phyloP scores from a whole-genome alignment of 352 stramenopile species.

The Pythium utonaiense region DNA sequence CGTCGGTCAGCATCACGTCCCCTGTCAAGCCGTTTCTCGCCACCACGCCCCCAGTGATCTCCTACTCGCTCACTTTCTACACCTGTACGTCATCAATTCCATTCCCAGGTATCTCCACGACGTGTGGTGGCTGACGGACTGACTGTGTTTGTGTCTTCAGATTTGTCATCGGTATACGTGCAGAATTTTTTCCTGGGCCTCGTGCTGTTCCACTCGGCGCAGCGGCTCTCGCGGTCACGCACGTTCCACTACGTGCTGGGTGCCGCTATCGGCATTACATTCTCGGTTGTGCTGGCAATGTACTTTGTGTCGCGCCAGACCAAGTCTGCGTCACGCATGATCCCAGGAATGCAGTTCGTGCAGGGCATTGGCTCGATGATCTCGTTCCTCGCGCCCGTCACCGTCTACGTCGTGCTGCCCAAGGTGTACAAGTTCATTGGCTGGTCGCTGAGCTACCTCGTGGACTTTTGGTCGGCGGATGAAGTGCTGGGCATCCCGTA shows the following conservation, averaged over 20 bases:
- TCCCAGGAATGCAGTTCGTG: slow-evolving; percentile 66
- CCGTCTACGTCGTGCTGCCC: slow-evolving; percentile 72
- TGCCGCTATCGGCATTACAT: slow-evolving; percentile 63
- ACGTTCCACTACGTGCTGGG: slow-evolving; percentile 80
- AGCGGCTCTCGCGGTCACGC: slow-evolving; percentile 58
- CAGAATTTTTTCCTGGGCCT: slow-evolving; percentile 76
- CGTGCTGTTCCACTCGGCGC: slow-evolving; percentile 65
- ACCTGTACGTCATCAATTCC: slow-evolving; percentile 42
- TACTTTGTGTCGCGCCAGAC: slow-evolving; percentile 82
- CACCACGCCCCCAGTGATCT: slow-evolving; percentile 37
- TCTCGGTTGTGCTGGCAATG: slow-evolving; percentile 68
- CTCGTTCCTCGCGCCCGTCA: slow-evolving; percentile 70
- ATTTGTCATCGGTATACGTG: slow-evolving; percentile 62
- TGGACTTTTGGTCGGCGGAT: slow-evolving; percentile 66
- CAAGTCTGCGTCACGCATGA: slow-evolving; percentile 58
- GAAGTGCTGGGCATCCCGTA: slow-evolving; percentile 73
- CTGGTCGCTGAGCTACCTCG: slow-evolving; percentile 57
- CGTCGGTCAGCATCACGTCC: slow-evolving; percentile 63
- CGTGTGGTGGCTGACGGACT: slow-evolving; percentile 1
- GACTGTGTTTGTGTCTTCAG: slow-evolving; percentile 20
- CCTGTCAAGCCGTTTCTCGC: slow-evolving; percentile 57
- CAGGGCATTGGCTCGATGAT: slow-evolving; percentile 65
- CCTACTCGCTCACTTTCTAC: slow-evolving; percentile 58
- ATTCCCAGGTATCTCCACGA: too few relatives aligned
- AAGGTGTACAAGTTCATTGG: slow-evolving; percentile 61